Evolutionary conservation across 306 rosid species (phyloP), one percentile per base, ranked within the genome.

Genomic region (Acacia melanoxylon): DNA sequence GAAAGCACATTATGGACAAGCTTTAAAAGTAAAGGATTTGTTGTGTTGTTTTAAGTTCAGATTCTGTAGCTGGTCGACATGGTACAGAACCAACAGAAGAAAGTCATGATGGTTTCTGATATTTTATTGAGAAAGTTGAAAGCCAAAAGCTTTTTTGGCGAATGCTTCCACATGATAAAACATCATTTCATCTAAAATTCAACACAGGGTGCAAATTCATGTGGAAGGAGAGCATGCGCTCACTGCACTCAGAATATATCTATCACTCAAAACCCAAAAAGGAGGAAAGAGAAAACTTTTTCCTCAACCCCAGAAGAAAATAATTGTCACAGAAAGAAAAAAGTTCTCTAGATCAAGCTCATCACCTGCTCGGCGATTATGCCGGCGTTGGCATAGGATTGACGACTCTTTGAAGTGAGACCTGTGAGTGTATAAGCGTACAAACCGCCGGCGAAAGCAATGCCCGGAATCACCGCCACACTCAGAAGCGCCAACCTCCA

Each of bases 351-450:
- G 78, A 83, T 79, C 4, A 75, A 35, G 63, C 81, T 89, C 37
- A 93, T 89, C 37, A 93, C 99, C 93, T 96, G 99, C 84, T 96
- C 99, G 2, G 98, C 99, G 44, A 93, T 90, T 25, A 94, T 90
- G 41, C 99, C 99, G 1, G 98, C 99, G 82, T 96, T 96, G 48
- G 99, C 94, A 79, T 96, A 96, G 2, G 99, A 96, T 85, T 93
- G 92, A 13, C 97, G 96, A 25, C 97, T 96, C 91, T 96, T 96
- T 11, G 99, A 96, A 3, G 99, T 96, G 10, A 96, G 94, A 74
- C 99, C 99, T 0, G 98, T 93, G 83, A 96, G 97, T 5, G 99
- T 96, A 75, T 96, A 96, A 11, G 99, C 99, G 82, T 96, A 96
- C 80, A 96, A 90, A 20, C 99, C 98, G 8, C 99, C 99, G 22